Base-by-base conservation (phyloP, 2,329 filamentous ascomycete genomes). In the Aspergillus piperis region DNA sequence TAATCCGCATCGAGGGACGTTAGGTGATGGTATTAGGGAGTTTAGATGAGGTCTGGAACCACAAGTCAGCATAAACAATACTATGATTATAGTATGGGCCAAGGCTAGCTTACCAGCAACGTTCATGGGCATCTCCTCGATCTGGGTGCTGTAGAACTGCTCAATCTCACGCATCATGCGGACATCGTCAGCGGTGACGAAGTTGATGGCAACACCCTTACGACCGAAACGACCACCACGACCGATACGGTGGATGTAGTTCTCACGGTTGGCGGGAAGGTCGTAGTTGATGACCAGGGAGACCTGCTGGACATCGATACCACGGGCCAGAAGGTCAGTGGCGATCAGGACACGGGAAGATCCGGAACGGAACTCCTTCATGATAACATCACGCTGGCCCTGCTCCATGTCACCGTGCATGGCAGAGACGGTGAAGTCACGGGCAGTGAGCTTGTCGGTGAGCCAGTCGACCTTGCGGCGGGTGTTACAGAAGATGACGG, bases 341-440 rank as follows among this genome's bases (percentile, higher is more conserved):
- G 95, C 92, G 76, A 99, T 99, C 76, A 99, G 86, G 71, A 99
- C 95, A 90, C 95, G 93, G 68, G 93, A 97, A 78, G 93, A 97
- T 70, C 95, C 95, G 70, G 93, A 96, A 75, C 95, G 92, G 90
- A 99, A 99, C 85, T 99, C 95, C 88, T 99, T 96, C 95, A 99
- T 99, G 82, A 99, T 99, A 77, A 96, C 86, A 81, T 98, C 95
- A 88, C 95, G 93, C 86, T 98, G 92, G 75, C 83, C 84, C 85
- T 97, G 93, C 81, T 96, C 92, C 95, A 99, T 99, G 78, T 99
- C 95, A 79, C 95, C 95, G 86, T 99, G 95, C 95, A 99, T 98
- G 82, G 94, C 93, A 41, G 94, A 97, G 79, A 99, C 95, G 66
- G 95, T 98, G 86, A 99, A 99, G 83, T 99, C 94, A 84, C 92